These are phyloP conservation scores for Mrakia blollopis DNA, from an alignment of 768 basidiomycete species.

Conservation along the genomic window DNA sequence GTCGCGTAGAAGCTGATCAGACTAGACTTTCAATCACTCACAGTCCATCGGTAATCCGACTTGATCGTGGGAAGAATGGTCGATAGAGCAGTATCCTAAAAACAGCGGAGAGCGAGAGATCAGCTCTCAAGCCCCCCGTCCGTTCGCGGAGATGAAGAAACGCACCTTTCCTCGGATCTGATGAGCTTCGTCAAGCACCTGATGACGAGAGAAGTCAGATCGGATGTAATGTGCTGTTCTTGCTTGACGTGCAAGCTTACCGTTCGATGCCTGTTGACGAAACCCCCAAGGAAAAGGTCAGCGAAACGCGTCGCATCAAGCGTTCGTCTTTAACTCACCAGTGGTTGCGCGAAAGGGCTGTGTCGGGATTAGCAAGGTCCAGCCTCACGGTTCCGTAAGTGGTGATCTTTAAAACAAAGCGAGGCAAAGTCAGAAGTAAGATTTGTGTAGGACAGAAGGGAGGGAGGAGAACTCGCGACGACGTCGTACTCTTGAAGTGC, in stretches of 20 bases:
- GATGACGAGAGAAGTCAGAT: constrained; percentile 49
- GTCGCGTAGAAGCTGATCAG: not conserved
- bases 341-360: not conserved
- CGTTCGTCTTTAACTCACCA: not conserved
- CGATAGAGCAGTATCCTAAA: not conserved
- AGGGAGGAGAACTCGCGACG: constrained; percentile 49
- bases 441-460: constrained; percentile 55
- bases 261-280: not conserved
- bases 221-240: no score
- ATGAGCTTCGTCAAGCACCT: constrained; percentile 61
- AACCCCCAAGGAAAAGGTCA: not conserved
- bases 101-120: no score
- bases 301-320: not conserved
- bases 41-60: constrained; percentile 57
- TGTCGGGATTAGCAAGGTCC: not conserved
- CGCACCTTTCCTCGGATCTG: constrained; percentile 48
- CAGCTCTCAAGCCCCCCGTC: not conserved
- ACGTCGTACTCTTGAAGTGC: constrained; percentile 58
- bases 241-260: no score
- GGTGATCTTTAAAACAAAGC: constrained; percentile 37
- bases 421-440: constrained; percentile 35
- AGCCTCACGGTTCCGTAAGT: constrained; percentile 19
- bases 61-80: constrained; percentile 52
- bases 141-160: not conserved
- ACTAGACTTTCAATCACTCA: not conserved